Conservation (phyloP, 139 green algal genomes). For the Ostreobium quekettii region DNA sequence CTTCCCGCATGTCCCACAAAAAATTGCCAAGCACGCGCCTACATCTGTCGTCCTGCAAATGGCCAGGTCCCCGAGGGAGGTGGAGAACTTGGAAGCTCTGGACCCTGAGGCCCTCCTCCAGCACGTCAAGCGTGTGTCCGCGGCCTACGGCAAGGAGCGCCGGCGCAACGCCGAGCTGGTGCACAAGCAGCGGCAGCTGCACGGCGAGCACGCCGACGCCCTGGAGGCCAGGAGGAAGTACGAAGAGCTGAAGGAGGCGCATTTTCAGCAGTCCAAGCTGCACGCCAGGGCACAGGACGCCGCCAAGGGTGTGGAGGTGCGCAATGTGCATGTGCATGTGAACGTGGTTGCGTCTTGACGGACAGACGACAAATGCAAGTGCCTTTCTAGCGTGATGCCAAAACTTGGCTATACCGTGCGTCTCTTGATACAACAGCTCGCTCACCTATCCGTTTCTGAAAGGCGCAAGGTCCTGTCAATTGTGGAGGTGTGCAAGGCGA, state of each 20-base stretch:
- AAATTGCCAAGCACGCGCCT: too few species aligned
- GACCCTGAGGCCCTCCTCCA: background rate
- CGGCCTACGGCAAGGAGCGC: slow-evolving; percentile 70
- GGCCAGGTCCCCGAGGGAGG: background rate
- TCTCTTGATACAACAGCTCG: too few species aligned
- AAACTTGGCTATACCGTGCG: too few species aligned
- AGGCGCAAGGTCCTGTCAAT: too few species aligned
- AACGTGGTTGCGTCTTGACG: too few species aligned
- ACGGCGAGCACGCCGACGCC: slow-evolving; percentile 42
- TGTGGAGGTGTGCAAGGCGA: background rate
- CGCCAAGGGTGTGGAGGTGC: too few species aligned
- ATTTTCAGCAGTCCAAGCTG: slow-evolving; percentile 36
- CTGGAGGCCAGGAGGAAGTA: slow-evolving; percentile 43
- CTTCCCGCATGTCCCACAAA: too few species aligned
- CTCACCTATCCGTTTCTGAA: too few species aligned
- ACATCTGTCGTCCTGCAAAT: too few species aligned
- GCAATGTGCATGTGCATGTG: too few species aligned
- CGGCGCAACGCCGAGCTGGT: slow-evolving; percentile 84
- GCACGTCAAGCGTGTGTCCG: background rate
- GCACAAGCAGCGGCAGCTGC: slow-evolving; percentile 49
- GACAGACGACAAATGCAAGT: too few species aligned
- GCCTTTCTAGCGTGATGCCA: too few species aligned
- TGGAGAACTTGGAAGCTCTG: background rate
- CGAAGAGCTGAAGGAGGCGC: slow-evolving; percentile 46
- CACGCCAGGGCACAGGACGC: background rate